Evolutionary conservation across 768 basidiomycete genomes (phyloP).

Genomic region (Phylloporus sp.): DNA sequence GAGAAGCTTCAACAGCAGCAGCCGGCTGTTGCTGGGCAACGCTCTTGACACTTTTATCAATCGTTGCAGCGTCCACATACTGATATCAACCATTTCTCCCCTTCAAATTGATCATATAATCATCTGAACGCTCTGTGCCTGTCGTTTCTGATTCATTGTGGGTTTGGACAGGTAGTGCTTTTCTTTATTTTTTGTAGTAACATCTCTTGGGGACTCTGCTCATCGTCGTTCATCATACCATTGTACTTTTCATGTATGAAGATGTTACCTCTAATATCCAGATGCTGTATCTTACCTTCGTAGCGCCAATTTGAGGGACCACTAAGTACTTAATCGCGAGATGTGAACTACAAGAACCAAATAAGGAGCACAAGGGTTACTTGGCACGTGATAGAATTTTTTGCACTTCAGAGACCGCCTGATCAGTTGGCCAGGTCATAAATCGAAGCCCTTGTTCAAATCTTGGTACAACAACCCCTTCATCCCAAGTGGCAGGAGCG

Average conservation of each 20-base stretch:
- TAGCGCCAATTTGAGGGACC: background rate
- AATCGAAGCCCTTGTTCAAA: conserved; percentile 78
- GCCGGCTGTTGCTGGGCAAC: conserved; percentile 13
- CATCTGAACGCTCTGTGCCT: background rate
- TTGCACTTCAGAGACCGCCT: too few species aligned
- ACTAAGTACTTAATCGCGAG: background rate
- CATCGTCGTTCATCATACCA: conserved; percentile 13
- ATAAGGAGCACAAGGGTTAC: background rate
- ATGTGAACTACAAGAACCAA: background rate
- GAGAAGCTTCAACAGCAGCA: conserved; percentile 28
- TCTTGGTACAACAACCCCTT: conserved; percentile 78
- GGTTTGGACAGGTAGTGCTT: background rate
- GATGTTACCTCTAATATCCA: conserved; percentile 18
- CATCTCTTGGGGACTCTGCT: conserved; percentile 9
- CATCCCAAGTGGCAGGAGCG: conserved; percentile 88
- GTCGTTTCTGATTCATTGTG: background rate
- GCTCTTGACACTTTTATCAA: conserved; percentile 3
- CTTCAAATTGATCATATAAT: background rate
- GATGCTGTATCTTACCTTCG: conserved; percentile 18
- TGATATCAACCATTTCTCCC: too few species aligned
- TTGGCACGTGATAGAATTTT: too few species aligned
- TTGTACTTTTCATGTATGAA: conserved; percentile 4
- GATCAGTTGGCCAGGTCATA: conserved; percentile 6
- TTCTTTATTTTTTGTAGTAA: background rate
- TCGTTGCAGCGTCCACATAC: too few species aligned